Conservation (phyloP, 2,329 filamentous ascomycete species). For the Zarea fungicola region DNA sequence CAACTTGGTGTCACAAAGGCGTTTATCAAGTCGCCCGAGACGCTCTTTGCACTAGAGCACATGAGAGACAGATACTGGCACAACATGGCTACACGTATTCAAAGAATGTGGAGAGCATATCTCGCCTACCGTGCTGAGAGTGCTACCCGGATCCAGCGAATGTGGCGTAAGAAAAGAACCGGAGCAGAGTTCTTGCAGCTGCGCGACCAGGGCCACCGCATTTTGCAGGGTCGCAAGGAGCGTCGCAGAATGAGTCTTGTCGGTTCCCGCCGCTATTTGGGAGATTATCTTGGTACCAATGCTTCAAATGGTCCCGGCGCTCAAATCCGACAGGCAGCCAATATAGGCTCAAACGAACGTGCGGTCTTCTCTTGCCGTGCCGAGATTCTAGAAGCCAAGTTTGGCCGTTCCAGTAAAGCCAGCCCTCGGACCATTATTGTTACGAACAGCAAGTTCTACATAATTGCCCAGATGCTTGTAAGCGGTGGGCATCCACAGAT, state of each 20-base stretch:
- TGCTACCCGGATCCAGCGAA: conserved; percentile 87
- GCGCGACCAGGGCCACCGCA: conserved; percentile 77
- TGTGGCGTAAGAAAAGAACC: conserved; percentile 90
- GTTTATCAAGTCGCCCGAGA: conserved; percentile 97
- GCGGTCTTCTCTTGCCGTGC: conserved; percentile 86
- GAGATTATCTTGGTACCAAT: conserved; percentile 88
- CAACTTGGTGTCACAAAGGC: conserved; percentile 96
- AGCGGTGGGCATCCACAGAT: conserved; percentile 82
- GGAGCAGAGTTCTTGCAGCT: conserved; percentile 85
- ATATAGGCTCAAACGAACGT: conserved; percentile 66
- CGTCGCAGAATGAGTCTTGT: conserved; percentile 84
- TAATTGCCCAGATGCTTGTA: conserved; percentile 77
- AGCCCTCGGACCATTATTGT: conserved; percentile 80
- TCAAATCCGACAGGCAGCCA: conserved; percentile 69
- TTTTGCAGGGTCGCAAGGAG: conserved; percentile 84
- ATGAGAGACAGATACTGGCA: conserved; percentile 99
- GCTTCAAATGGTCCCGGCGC: conserved; percentile 75
- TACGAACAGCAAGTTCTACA: conserved; percentile 81
- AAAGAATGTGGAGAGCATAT: conserved; percentile 95
- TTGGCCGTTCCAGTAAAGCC: conserved; percentile 91
- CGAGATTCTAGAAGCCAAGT: conserved; percentile 87
- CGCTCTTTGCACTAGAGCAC: conserved; percentile 89
- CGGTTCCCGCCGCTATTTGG: conserved; percentile 86
- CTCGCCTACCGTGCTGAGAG: conserved; percentile 88
- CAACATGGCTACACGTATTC: conserved; percentile 97